These are phyloP conservation scores for Amanita brunnescens DNA, from an alignment of 768 basidiomycete genomes.

Conservation along the genomic window DNA sequence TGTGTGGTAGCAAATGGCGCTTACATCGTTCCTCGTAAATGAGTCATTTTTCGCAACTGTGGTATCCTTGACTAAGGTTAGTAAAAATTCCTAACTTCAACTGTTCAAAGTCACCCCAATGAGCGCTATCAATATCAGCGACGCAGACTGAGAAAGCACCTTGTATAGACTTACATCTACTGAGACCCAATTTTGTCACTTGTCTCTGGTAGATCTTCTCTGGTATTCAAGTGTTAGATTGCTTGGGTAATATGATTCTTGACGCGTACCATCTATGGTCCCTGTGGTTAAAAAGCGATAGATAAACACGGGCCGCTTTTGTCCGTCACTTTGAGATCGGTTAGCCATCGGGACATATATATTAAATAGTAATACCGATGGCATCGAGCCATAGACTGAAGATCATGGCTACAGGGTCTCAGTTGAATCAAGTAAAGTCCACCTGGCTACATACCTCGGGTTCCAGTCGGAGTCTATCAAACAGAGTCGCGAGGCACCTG, in stretches of 20 bases:
- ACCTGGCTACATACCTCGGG: constrained; percentile 47
- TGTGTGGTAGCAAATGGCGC: constrained; percentile 14
- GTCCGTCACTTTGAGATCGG: constrained; percentile 64
- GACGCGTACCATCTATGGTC: constrained; percentile 70
- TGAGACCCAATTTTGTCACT: constrained; percentile 87
- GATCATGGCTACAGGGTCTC: constrained; percentile 53
- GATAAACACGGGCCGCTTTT: constrained; percentile 85
- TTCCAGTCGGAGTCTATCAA: constrained; percentile 93
- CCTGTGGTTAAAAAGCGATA: constrained; percentile 83
- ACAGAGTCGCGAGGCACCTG: constrained; percentile 73
- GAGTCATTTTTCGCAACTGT: constrained; percentile 66
- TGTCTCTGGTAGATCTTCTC: constrained; percentile 93
- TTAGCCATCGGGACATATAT: constrained; percentile 8
- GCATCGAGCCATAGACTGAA: constrained; percentile 97
- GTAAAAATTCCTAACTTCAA: background rate
- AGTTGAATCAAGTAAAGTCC: background rate
- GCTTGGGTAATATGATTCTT: background rate
- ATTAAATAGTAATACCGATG: constrained; percentile 53
- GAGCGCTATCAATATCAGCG: constrained; percentile 36
- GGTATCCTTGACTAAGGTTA: constrained; percentile 20
- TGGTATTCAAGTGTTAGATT: constrained; percentile 17
- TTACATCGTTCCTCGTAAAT: constrained; percentile 78
- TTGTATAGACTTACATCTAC: constrained; percentile 57
- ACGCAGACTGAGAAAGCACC: constrained; percentile 7
- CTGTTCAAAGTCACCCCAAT: constrained; percentile 47